Evolutionary conservation across 257 asterid species (phyloP).

Genomic region (Verbascum thapsus): DNA sequence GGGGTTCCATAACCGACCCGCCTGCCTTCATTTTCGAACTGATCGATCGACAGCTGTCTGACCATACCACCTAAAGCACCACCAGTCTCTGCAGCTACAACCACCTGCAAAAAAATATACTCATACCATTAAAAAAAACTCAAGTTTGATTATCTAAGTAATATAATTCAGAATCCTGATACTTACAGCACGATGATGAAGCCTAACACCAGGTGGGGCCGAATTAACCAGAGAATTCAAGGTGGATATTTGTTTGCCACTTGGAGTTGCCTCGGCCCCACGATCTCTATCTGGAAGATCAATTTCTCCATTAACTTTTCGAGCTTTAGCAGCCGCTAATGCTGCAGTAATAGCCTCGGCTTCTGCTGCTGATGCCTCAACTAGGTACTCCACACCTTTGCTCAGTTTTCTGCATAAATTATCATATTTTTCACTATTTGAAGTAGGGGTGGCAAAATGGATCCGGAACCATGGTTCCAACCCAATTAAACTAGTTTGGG

Average conservation of each 20-base stretch:
- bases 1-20: constrained; percentile 94
- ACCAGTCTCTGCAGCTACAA: constrained; percentile 80
- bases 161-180: constrained; percentile 18
- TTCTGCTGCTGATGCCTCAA: constrained; percentile 96
- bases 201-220: constrained; percentile 78
- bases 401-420: constrained; percentile 52
- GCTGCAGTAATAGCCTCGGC: constrained; percentile 97
- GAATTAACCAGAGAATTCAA: constrained; percentile 61
- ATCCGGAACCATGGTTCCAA: too few species aligned
- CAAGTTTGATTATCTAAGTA: constrained; percentile 1
- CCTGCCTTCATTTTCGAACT: constrained; percentile 81
- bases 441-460: too few species aligned
- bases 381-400: constrained; percentile 90
- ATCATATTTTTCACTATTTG: too few species aligned
- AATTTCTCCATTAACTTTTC: constrained; percentile 83
- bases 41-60: constrained; percentile 76
- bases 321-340: constrained; percentile 94
- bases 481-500: too few species aligned
- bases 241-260: constrained; percentile 71
- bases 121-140: constrained; percentile 30
- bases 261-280: constrained; percentile 95
- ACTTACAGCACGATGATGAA: constrained; percentile 97
- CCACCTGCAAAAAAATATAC: constrained; percentile 59
- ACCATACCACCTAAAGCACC: constrained; percentile 88
- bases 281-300: constrained; percentile 90